Evolutionary conservation across 1,284 basidiomycete genomes (phyloP).

Genomic region (Cryptococcus sp.): DNA sequence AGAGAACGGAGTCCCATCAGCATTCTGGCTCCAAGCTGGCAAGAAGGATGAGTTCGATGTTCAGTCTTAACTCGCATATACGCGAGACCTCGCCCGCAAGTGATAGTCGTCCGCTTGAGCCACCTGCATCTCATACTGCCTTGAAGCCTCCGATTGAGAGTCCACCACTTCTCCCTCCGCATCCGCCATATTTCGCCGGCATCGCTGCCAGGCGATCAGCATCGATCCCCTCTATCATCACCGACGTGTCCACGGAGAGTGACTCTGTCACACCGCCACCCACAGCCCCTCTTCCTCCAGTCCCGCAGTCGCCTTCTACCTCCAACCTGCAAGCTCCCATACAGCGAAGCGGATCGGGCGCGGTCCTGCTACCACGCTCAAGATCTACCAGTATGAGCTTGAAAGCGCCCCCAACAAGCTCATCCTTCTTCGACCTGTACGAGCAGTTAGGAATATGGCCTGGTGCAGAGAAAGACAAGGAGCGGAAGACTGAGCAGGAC

Average conservation of each 20-base stretch:
- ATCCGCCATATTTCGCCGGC: constrained; percentile 34
- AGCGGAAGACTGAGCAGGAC: constrained; percentile 4
- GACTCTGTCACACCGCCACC: constrained; percentile 20
- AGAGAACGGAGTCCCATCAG: constrained; percentile 12
- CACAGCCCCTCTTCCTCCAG: constrained; percentile 20
- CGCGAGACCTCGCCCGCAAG: constrained; percentile 2
- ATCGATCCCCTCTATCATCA: constrained; percentile 17
- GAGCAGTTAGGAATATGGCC: constrained; percentile 49
- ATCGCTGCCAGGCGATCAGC: constrained; percentile 8
- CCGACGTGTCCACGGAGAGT: constrained; percentile 7
- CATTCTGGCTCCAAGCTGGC: constrained; percentile 10
- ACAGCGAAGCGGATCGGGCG: constrained; percentile 24
- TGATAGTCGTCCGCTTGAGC: constrained; percentile 2
- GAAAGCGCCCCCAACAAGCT: constrained; percentile 39
- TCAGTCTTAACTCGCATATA: constrained; percentile 7
- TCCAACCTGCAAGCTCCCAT: constrained; percentile 22
- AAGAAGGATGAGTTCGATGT: constrained; percentile 21
- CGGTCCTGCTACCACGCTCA: constrained; percentile 34
- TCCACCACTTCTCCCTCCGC: constrained; percentile 39
- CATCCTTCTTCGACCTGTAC: constrained; percentile 48
- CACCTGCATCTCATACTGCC: constrained; percentile 9
- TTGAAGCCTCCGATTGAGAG: constrained; percentile 21
- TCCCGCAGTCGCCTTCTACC: constrained; percentile 11
- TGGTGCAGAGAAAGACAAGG: constrained; percentile 21
- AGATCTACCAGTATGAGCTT: constrained; percentile 42